Base-by-base conservation (phyloP, 345 rosid species). In the Xanthoceras sorbifolium region DNA sequence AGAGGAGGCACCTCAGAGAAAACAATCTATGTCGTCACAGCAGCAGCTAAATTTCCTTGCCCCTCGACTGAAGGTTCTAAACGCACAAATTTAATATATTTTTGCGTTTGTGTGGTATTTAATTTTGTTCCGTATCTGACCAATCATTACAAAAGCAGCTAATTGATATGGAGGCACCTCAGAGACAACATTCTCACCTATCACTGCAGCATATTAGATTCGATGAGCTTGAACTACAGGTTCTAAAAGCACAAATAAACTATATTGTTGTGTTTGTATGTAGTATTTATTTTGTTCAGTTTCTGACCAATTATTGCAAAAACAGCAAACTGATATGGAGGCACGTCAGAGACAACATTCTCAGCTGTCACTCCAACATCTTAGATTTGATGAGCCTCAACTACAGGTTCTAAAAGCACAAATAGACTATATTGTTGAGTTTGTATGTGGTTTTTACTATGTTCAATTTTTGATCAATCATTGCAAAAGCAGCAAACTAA, bases 351-450 rank as follows among this genome's bases (percentile, higher is more conserved):
- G n/a, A n/a, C n/a, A n/a, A n/a, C n/a, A n/a, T n/a, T n/a, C n/a
- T n/a, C n/a, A n/a, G n/a, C n/a, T n/a, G n/a, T n/a, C n/a, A n/a
- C n/a, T n/a, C n/a, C n/a, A n/a, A n/a, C n/a, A n/a, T n/a, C n/a
- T n/a, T n/a, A 57, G 52, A 57, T 26, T 72, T n/a, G 5, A 6
- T 54, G 6, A 54, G 46, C 46, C 42, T n/a, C 75, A 59, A 36
- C 52, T 28, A 61, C 22, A 73, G 68, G 67, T 73, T 72, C 59
- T 44, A 12, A 32, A 22, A n/a, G 55, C 62, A 6, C 1, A 57
- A 22, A 6, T 22, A 22, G 5, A 22, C 22, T 57, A n/a, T 23
- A 4, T 22, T 23, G n/a, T 8, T 22, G 2, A 7, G 23, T 57
- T 26, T 22, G 28, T 1, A 1, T 57, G 62, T 57, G 28, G 62